phyloP scores from a whole-genome alignment of 768 basidiomycete genomes.

The Infundibulicybe gibba region DNA sequence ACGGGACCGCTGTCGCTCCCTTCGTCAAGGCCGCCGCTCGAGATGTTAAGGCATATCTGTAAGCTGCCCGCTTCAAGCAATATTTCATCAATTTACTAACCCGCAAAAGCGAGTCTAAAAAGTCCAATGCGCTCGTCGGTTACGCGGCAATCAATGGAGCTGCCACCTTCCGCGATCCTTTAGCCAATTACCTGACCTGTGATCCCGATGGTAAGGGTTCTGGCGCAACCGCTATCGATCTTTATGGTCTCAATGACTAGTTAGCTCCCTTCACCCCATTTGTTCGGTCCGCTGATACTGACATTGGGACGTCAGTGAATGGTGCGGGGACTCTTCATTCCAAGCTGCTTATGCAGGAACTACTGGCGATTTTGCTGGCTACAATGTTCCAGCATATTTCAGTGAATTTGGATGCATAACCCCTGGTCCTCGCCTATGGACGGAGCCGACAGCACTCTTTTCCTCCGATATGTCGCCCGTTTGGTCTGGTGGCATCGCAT shows the following conservation, averaged over 20 bases:
- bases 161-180: slow-evolving; percentile 52
- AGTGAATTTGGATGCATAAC: slow-evolving; percentile 82
- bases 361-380: slow-evolving; percentile 52
- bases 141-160: slow-evolving; percentile 84
- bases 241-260: slow-evolving; percentile 90
- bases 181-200: slow-evolving; percentile 82
- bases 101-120: slow-evolving; percentile 51
- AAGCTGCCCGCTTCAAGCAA: slow-evolving; percentile 18
- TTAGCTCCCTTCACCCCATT: slow-evolving; percentile 34
- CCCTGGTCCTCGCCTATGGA: slow-evolving; percentile 66
- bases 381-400: slow-evolving; percentile 85
- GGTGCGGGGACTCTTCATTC: slow-evolving; percentile 73
- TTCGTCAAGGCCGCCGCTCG: slow-evolving; percentile 92
- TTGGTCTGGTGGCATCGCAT: slow-evolving; percentile 89
- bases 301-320: slow-evolving; percentile 46
- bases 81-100: too few relatives aligned
- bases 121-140: slow-evolving; percentile 67
- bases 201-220: slow-evolving; percentile 52
- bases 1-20: slow-evolving; percentile 60
- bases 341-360: slow-evolving; percentile 51
- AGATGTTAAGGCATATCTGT: slow-evolving; percentile 84
- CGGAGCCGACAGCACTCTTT: slow-evolving; percentile 73
- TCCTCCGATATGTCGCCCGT: slow-evolving; percentile 70
- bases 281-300: slow-evolving; percentile 2
- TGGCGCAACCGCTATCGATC: slow-evolving; percentile 65